Base-by-base conservation (phyloP, 139 green algal species). In the Yamagishiella unicocca region DNA sequence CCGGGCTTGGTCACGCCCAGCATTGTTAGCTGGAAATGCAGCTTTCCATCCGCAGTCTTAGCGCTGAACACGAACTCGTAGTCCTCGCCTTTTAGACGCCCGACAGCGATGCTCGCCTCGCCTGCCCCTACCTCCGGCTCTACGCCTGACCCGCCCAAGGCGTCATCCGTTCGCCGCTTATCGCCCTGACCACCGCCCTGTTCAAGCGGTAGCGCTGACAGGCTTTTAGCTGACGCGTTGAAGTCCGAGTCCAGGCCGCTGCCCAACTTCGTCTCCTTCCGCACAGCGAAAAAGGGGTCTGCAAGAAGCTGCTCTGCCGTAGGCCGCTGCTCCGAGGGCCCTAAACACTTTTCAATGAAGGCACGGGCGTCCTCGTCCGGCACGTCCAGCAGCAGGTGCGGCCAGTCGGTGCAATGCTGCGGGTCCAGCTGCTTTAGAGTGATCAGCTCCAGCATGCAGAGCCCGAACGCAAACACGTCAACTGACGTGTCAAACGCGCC, bases 381-480 rank as follows among this genome's bases (percentile, higher is more conserved):
- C 53, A 99, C 90, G 43, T 94, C 89, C 17, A 92, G 84, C 14
- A 95, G 78, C 73, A 92, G 55, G 55, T 90, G 17, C 14, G 43
- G 53, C 83, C 87, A 87, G 72, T 93, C 73, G 29, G 70, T 61
- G 82, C 87, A 92, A 70, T 93, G 91, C 90, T 93, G 89, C 33
- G 93, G 85, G 81, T 97, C 94, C 35, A 97, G 91, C 89, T 92
- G 89, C 91, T 96, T 94, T 42, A 94, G 88, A 17, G 98, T 99
- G 53, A 98, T 90, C 43, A 99, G 94, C 95, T 99, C 98, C 88
- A 99, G 95, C 87, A 99, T 90, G 87, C 96, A 98, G 87, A 99
- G 94, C 25, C 98, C 98, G 90, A 99, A 99, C 22, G 97, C 95
- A 89, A 98, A 99, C 87, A 99, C 97, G 93, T 99, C 98, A 25